Base-by-base conservation (phyloP, 768 basidiomycete species). In the Hypholoma fasciculare region DNA sequence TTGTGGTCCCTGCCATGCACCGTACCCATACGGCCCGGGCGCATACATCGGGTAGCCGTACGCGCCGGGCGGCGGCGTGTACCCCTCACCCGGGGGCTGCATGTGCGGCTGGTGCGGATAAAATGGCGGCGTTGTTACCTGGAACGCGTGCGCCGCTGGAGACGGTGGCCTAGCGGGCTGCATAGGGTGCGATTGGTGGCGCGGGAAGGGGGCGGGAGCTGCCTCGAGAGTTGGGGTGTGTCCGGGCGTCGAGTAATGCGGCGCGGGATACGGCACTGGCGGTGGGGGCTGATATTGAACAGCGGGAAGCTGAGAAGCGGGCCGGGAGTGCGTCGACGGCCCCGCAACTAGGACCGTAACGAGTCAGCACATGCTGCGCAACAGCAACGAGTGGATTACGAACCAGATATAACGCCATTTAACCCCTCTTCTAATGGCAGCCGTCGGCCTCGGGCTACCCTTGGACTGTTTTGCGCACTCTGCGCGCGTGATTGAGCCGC, bases 401-500 rank as follows among this genome's bases (percentile, higher is more conserved):
- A 6, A 39, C 38, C 37, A 52, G 50, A 12, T 16, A 49, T 12
- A n/a, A 17, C 16, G 13, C 30, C 49, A 30, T 9, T 23, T 20
- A 26, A 17, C 11, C 54, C 36, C 19, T 54, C 54, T 44, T 54
- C 54, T 20, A 47, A n/a, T 7, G 54, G 54, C 12, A 54, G 30
- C 6, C 54, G 44, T 2, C 54, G n/a, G 39, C 39, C 56, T 20
- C 48, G n/a, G 19, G 48, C 38, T 3, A 46, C 27, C n/a, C 48
- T 17, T 13, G 54, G 54, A 23, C 54, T 54, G n/a, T 47, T 50
- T 71, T 66, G 64, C 66, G 44, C 67, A 73, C 74, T 79, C n/a
- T 76, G 80, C 12, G 71, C 68, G 38, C 74, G 59, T 17, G 64
- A 67, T 27, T 66, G 65, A 16, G 78, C 69, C 52, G 66, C 63